Evolutionary conservation across 257 asterid species (phyloP).

Genomic region (Jasminum sambac): DNA sequence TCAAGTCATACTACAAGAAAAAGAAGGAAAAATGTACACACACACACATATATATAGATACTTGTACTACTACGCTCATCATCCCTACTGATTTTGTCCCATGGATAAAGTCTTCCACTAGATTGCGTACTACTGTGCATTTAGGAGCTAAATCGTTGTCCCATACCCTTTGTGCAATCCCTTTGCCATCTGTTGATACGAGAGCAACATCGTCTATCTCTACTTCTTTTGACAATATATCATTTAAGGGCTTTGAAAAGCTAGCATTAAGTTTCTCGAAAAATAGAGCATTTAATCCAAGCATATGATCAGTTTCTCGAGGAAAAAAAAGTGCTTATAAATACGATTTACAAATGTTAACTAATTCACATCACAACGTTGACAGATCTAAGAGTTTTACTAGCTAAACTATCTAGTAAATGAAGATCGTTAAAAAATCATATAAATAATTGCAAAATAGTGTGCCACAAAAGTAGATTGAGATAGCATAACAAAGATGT

Average conservation of each 20-base stretch:
- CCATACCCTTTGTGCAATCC: too few species aligned
- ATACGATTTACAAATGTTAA: neutral
- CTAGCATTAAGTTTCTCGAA: constrained; percentile 73
- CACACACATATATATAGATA: too few species aligned
- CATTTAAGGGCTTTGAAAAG: constrained; percentile 84
- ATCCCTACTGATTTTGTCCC: too few species aligned
- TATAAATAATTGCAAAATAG: neutral
- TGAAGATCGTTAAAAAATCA: neutral
- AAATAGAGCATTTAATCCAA: neutral
- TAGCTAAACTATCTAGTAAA: neutral
- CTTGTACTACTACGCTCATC: too few species aligned
- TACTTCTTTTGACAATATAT: constrained; percentile 69
- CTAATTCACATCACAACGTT: neutral
- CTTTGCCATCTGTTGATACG: constrained; percentile 87
- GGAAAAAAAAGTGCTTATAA: too few species aligned
- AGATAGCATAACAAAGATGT: constrained; percentile 33
- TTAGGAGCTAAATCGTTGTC: too few species aligned
- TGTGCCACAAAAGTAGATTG: neutral
- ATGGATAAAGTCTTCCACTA: too few species aligned
- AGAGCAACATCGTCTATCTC: constrained; percentile 95
- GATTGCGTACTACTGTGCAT: too few species aligned
- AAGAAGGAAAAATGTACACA: too few species aligned
- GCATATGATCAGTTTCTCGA: neutral
- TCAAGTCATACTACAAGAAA: too few species aligned
- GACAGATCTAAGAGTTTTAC: neutral